Evolutionary conservation across 352 stramenopile species (phyloP), one percentile per base, ranked within the genome.

Genomic region (Globisporangium spiculum): DNA sequence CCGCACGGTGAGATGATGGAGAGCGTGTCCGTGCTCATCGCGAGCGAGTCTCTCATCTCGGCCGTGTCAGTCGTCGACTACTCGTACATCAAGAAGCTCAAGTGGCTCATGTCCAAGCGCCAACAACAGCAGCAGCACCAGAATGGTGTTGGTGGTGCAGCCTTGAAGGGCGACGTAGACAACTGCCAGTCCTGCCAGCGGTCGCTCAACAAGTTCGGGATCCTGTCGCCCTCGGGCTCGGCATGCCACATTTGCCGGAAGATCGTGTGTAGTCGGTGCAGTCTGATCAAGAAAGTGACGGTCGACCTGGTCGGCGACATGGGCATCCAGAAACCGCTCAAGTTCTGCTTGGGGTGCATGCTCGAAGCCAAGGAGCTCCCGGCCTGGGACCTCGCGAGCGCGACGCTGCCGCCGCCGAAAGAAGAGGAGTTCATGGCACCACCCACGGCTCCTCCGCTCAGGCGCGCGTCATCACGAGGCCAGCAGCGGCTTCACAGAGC

Each of bases 71-170:
- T 88, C 10, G 72, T 81, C 24, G 80, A 91, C 65, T 89, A 77
- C 63, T 74, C 77, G 18, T 79, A 86, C 58, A 68, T 84, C 55
- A 88, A 86, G 67, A 91, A 91, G 46, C 75, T 91, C 54, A 72
- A 66, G 61, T 86, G 75, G 76, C 72, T 90, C n/a, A 80, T 86
- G 72, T 63, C 74, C 36, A 64, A 76, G 56, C 67, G 72, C 26
- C 72, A 79, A 12, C 67, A 63, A 54, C 60, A 63, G 27, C 65
- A 60, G 0, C 59, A 41, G 22, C 59, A 66, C 14, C 12, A 46
- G 3, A 46, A 18, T 18, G 16, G 14, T 2, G 4, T 2, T 14
- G 38, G 41, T n/a, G 41, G 16, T n/a, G 38, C 12, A 6, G 38
- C 38, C 16, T 57, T 16, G 22, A 46, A 27, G n/a, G 22, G 5